Evolutionary conservation across 192 early-diverging fungal genomes (phyloP).

Genomic region (Diversispora eburnea): DNA sequence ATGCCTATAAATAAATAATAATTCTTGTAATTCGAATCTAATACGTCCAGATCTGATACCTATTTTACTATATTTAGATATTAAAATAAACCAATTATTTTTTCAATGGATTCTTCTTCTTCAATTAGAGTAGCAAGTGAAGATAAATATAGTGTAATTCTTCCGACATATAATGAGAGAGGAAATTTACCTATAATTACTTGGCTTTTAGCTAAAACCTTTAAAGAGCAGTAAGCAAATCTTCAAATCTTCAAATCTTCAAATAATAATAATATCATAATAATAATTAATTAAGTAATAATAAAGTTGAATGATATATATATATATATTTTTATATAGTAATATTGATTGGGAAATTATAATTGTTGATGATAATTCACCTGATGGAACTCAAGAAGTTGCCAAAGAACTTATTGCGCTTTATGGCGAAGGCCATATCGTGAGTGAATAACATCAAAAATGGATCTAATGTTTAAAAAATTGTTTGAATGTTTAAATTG

Average conservation of each 20-base stretch:
- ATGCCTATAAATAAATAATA: too few relatives aligned
- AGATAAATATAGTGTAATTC: conserved; percentile 85
- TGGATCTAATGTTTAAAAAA: background rate
- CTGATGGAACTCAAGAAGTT: conserved; percentile 92
- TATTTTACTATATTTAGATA: too few relatives aligned
- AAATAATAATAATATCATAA: background rate
- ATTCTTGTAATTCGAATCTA: background rate
- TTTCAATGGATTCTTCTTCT: background rate
- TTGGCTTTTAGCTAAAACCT: conserved; percentile 88
- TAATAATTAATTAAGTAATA: background rate
- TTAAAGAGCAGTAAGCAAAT: conserved; percentile 59
- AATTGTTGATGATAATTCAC: conserved; percentile 93
- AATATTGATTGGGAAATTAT: conserved; percentile 94
- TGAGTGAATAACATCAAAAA: conserved; percentile 37
- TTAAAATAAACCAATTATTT: background rate
- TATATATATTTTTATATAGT: conserved; percentile 35
- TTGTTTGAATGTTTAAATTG: background rate
- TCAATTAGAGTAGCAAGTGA: background rate
- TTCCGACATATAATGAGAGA: conserved; percentile 99
- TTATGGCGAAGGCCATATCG: conserved; percentile 87
- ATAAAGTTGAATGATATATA: background rate
- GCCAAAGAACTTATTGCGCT: conserved; percentile 82
- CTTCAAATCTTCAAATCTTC: background rate
- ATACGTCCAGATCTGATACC: too few relatives aligned
- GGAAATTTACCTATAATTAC: conserved; percentile 94